Percentiles rank a stretch among this genome's conserved stretches.
Evolutionary conservation across 1,284 basidiomycete genomes (phyloP).

Genomic region (Puccinia polysora): DNA sequence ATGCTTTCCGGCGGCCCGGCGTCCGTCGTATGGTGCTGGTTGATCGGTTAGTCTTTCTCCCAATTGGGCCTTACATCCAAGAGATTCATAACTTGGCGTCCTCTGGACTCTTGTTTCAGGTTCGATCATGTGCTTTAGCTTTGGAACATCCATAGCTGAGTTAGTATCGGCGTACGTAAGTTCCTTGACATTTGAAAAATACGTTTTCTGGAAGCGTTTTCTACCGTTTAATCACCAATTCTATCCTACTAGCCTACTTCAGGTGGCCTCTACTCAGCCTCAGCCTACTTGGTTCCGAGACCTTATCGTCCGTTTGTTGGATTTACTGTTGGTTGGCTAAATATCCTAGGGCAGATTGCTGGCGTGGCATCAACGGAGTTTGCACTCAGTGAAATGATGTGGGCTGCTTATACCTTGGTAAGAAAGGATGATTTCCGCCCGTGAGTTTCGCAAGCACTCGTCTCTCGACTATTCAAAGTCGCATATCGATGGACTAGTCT

Average conservation of each 20-base stretch:
- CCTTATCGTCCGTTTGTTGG: conserved; percentile 62
- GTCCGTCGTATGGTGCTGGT: conserved; percentile 78
- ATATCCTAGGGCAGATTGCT: conserved; percentile 77
- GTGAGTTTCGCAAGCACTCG: conserved; percentile 55
- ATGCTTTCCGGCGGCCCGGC: conserved; percentile 69
- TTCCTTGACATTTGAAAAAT: not conserved
- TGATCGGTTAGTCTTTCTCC: conserved; percentile 44
- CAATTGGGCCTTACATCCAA: not conserved
- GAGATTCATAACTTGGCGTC: not conserved
- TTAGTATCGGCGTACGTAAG: conserved; percentile 46
- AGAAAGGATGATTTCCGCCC: conserved; percentile 50
- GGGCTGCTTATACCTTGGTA: conserved; percentile 60
- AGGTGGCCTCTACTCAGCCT: conserved; percentile 73
- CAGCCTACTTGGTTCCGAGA: conserved; percentile 67
- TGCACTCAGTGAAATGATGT: conserved; percentile 82
- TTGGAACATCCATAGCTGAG: conserved; percentile 71
- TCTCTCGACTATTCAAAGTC: conserved; percentile 4
- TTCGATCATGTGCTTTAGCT: conserved; percentile 68
- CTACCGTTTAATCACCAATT: not conserved
- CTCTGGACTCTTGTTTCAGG: conserved; percentile 53
- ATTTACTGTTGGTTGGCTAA: conserved; percentile 59
- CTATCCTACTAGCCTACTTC: conserved; percentile 69
- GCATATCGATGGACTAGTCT: not conserved
- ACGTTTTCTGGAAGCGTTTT: not conserved
- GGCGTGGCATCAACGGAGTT: conserved; percentile 82